Conservation (phyloP, 495 filamentous ascomycete species). For the Neurospora pannonica region DNA sequence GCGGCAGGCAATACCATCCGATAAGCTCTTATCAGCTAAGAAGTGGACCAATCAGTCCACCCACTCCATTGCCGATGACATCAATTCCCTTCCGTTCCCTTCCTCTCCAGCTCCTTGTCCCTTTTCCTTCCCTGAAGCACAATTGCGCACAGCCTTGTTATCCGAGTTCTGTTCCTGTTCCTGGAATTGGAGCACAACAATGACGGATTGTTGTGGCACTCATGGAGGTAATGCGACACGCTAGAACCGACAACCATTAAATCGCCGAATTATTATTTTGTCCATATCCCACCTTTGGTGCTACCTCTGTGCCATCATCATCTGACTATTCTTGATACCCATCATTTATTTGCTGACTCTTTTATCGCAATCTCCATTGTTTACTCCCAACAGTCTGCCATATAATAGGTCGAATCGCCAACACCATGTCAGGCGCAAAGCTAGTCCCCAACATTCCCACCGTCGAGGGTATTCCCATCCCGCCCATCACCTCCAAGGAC, state of each 20-base stretch:
- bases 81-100: neutral
- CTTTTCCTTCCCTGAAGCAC: neutral
- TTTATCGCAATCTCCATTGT: neutral
- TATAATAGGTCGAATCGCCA: neutral
- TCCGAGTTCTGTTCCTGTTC: neutral
- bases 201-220: neutral
- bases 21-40: neutral
- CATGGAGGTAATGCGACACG: neutral
- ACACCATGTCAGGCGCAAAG: neutral
- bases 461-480: conserved; percentile 29
- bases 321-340: neutral
- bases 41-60: neutral
- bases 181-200: neutral
- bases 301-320: neutral
- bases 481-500: conserved; percentile 7
- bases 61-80: neutral
- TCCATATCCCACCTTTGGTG: neutral
- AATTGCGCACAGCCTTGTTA: neutral
- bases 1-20: neutral
- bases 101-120: neutral
- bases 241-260: neutral
- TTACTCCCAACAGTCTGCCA: neutral
- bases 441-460: conserved; percentile 18
- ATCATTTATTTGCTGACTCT: neutral
- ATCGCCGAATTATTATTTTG: neutral